These are phyloP conservation scores for Exophiala sideris DNA, from an alignment of 2,329 filamentous ascomycete genomes.

Conservation along the genomic window DNA sequence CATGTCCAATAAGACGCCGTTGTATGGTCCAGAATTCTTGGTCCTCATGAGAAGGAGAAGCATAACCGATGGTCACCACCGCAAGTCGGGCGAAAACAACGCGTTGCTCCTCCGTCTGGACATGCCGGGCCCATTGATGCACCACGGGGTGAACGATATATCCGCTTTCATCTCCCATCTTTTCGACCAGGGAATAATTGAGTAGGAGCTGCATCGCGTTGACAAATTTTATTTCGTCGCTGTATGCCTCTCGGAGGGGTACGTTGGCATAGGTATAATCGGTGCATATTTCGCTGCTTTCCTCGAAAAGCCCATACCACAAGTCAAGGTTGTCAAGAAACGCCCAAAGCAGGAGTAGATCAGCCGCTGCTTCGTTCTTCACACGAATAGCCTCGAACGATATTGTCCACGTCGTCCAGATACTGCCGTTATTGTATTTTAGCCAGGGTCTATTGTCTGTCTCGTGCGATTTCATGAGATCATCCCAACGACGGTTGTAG, in stretches of 20 bases:
- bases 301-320: conserved; percentile 21
- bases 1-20: conserved; percentile 1
- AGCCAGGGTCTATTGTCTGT: conserved; percentile 10
- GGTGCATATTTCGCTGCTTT: no score
- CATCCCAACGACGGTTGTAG: conserved; percentile 40
- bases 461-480: conserved; percentile 3
- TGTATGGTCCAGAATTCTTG: conserved; percentile 2
- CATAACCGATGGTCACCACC: conserved; percentile 1
- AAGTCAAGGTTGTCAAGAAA: conserved; percentile 45
- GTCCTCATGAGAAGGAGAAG: neutral
- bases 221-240: neutral
- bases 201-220: conserved; percentile 1
- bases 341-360: conserved; percentile 42
- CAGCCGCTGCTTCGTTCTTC: conserved; percentile 27
- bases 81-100: neutral
- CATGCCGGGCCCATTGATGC: conserved; percentile 1
- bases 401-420: conserved; percentile 26
- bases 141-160: conserved; percentile 4
- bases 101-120: conserved; percentile 3
- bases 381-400: conserved; percentile 8
- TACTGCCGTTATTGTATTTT: no score
- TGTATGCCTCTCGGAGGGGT: neutral
- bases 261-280: no score
- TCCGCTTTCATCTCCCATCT: neutral
- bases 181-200: conserved; percentile 3